Evolutionary conservation across 1,284 basidiomycete genomes (phyloP).

Genomic region (Ceratobasidium sp.): DNA sequence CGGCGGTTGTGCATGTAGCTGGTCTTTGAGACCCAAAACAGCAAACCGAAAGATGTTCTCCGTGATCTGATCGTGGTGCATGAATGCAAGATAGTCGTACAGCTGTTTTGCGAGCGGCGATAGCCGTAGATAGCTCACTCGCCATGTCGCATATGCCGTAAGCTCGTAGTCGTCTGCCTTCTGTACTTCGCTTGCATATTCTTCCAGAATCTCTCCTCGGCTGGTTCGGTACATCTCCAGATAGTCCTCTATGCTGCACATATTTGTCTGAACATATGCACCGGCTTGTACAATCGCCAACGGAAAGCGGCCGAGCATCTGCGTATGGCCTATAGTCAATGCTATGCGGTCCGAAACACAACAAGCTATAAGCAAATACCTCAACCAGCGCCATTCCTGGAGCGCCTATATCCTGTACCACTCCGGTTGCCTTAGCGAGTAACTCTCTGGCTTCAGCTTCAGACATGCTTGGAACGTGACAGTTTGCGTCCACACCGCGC

Average conservation of each 20-base stretch:
- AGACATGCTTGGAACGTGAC: no score
- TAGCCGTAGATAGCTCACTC: background rate
- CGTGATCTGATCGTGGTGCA: constrained; percentile 25
- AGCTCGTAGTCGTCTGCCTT: constrained; percentile 15
- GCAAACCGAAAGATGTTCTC: constrained; percentile 7
- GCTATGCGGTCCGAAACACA: no score
- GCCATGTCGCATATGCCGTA: constrained; percentile 25
- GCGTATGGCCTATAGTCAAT: background rate
- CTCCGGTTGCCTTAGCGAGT: background rate
- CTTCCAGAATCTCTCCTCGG: background rate
- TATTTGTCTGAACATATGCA: constrained; percentile 25
- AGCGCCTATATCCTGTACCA: no score
- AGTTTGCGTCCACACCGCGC: no score
- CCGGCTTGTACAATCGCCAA: constrained; percentile 36
- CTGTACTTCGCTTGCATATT: background rate
- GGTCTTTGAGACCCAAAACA: background rate
- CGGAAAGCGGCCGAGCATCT: constrained; percentile 20
- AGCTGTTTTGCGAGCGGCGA: background rate
- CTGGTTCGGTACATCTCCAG: constrained; percentile 6
- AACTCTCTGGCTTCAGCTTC: background rate
- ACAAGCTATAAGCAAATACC: no score
- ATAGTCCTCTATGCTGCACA: background rate
- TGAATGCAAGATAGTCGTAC: background rate
- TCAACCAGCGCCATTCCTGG: no score
- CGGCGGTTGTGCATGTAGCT: no score